Conservation (phyloP, 768 basidiomycete species). For the Boletus tomentosulus region DNA sequence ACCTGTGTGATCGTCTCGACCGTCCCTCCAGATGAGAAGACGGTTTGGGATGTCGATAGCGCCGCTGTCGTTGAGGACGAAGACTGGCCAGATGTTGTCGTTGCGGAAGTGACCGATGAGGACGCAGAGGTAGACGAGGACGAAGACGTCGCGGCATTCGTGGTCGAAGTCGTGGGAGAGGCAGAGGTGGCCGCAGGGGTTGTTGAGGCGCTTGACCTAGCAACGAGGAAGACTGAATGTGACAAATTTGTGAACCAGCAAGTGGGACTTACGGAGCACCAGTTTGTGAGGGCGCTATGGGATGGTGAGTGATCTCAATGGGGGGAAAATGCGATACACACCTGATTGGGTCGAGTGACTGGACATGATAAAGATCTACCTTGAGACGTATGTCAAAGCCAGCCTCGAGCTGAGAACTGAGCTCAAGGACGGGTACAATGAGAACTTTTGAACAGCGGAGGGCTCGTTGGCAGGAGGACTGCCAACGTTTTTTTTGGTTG, state of each 20-base stretch:
- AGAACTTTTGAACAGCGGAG: not conserved
- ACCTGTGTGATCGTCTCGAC: conserved; percentile 7
- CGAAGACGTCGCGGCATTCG: not conserved
- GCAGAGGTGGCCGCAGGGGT: not conserved
- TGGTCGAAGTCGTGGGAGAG: conserved; percentile 2
- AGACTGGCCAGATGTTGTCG: not conserved
- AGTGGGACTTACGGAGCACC: conserved; percentile 4
- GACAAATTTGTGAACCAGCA: not conserved
- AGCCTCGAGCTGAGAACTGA: not conserved
- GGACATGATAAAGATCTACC: conserved; percentile 7
- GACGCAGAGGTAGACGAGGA: not conserved
- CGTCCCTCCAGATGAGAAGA: conserved; percentile 6
- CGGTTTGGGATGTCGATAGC: not conserved
- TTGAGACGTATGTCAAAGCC: not conserved
- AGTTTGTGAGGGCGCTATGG: not conserved
- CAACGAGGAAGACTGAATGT: not conserved
- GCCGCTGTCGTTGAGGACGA: not conserved
- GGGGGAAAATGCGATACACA: not conserved
- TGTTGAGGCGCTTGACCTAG: not conserved
- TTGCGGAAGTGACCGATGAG: not conserved
- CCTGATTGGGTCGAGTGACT: not conserved
- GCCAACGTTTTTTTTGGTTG: conserved; percentile 1
- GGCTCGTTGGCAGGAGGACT: conserved; percentile 5
- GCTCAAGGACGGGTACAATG: not conserved
- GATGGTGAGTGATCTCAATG: not conserved